Conservation (phyloP, 345 rosid species). For the Populus deltoides region DNA sequence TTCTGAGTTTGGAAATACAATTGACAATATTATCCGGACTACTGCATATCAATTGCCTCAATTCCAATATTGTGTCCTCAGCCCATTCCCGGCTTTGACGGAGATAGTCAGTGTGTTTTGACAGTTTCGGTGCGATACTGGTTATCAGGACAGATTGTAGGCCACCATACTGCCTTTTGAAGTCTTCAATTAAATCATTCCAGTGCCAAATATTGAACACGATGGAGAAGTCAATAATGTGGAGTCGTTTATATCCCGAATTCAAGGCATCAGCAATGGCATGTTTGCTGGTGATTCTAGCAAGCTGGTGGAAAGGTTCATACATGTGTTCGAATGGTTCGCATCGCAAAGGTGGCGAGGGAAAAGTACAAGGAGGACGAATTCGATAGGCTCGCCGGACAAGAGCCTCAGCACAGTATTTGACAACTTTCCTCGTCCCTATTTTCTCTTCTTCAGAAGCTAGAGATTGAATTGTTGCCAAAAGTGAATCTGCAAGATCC, state of each 20-base stretch:
- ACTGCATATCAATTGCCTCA: slow-evolving; percentile 51
- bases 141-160: background rate
- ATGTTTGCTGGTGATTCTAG: background rate
- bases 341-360: too few relatives aligned
- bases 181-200: background rate
- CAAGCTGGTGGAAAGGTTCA: background rate
- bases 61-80: background rate
- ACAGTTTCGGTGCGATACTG: background rate
- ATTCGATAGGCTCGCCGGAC: background rate
- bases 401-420: background rate
- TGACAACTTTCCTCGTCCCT: background rate
- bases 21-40: slow-evolving; percentile 62
- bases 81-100: background rate
- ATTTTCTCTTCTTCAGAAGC: background rate
- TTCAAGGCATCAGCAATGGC: background rate
- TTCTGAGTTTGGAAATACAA: slow-evolving; percentile 48
- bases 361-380: background rate
- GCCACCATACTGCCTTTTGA: background rate
- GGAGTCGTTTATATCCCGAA: background rate
- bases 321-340: too few relatives aligned
- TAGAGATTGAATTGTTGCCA: background rate
- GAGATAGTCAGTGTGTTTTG: background rate
- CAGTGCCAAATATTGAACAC: background rate
- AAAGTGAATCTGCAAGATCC: background rate
- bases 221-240: background rate